Percentiles rank a stretch among this genome's conserved stretches.
These are phyloP conservation scores for Anisodus acutangulus DNA, from an alignment of 257 asterid species.

Conservation along the genomic window DNA sequence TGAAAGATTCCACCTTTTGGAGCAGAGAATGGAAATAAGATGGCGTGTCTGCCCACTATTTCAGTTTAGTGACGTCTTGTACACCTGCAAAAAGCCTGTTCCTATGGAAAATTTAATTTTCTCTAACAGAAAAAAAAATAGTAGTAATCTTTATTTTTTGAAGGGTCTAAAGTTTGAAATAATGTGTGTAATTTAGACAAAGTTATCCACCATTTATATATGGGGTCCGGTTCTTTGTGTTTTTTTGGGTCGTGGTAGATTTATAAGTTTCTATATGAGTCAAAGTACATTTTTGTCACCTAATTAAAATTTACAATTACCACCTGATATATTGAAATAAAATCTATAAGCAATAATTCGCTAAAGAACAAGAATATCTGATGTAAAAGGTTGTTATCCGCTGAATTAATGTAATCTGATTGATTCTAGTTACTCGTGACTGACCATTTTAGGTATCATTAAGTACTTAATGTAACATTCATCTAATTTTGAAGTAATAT, in stretches of 20 bases:
- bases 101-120: background rate
- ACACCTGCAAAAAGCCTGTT: conserved; percentile 36
- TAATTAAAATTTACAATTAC: background rate
- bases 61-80: conserved; percentile 43
- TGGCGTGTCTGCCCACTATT: conserved; percentile 43
- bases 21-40: conserved; percentile 38
- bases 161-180: background rate
- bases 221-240: background rate
- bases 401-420: background rate
- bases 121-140: background rate
- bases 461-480: background rate
- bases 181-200: background rate
- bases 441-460: background rate
- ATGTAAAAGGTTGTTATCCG: background rate
- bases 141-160: background rate
- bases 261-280: background rate
- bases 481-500: background rate
- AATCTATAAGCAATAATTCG: background rate
- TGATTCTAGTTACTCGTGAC: background rate
- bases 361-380: too few species aligned
- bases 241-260: background rate
- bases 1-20: too few species aligned
- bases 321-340: background rate
- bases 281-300: conserved; percentile 19
- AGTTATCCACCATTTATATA: background rate